Conservation (phyloP, 2,329 filamentous ascomycete species). For the Graphiopsis chlorocephala region DNA sequence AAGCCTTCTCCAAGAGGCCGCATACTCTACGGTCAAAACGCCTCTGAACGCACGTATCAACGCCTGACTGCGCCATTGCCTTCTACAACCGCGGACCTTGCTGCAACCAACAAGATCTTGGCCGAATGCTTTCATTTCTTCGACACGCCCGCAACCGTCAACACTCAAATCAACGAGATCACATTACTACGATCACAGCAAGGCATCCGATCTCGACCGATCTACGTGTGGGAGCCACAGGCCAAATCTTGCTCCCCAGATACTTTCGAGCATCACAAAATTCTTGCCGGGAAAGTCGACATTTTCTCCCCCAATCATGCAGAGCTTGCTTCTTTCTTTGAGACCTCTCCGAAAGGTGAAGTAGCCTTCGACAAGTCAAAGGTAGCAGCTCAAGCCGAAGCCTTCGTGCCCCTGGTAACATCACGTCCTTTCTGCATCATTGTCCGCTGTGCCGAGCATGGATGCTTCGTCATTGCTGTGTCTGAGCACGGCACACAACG, state of each 20-base stretch:
- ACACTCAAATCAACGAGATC: conserved; percentile 16
- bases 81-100: conserved; percentile 20
- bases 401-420: conserved; percentile 17
- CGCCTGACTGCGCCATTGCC: conserved; percentile 26
- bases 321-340: conserved; percentile 28
- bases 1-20: conserved; percentile 25
- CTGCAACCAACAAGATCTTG: conserved; percentile 6
- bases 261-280: conserved; percentile 21
- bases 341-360: not conserved
- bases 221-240: conserved; percentile 31
- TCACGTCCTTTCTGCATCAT: conserved; percentile 23
- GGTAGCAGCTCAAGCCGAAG: conserved; percentile 23
- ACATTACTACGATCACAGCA: not conserved
- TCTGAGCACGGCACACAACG: not conserved
- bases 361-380: conserved; percentile 17
- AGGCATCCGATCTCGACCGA: conserved; percentile 5
- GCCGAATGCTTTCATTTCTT: conserved; percentile 28
- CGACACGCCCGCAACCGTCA: conserved; percentile 22
- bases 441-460: conserved; percentile 26
- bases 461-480: conserved; percentile 24
- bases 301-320: conserved; percentile 32
- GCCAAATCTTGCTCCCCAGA: conserved; percentile 26
- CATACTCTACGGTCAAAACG: conserved; percentile 22
- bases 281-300: conserved; percentile 18
- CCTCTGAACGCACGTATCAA: conserved; percentile 20